phyloP scores from a whole-genome alignment of 2,329 filamentous ascomycete genomes.

The Curvularia spicifera region DNA sequence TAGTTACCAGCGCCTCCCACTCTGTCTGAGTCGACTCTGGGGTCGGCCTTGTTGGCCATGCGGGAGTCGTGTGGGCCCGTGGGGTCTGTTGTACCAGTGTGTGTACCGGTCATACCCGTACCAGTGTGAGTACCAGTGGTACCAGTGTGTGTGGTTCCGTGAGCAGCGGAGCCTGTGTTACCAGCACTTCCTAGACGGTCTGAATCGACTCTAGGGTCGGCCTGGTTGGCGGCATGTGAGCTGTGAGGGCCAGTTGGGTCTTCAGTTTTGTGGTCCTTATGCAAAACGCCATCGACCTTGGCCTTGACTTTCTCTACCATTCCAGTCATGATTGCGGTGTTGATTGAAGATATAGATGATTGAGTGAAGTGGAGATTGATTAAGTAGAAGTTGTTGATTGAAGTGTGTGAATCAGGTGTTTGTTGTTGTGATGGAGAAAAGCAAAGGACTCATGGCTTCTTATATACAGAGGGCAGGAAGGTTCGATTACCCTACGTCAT shows the following conservation, averaged over 20 bases:
- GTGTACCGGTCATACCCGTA: no score
- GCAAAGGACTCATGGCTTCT: conserved; percentile 12
- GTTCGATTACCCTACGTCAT: conserved; percentile 29
- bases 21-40: conserved; percentile 29
- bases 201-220: conserved; percentile 43
- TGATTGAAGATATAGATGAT: conserved; percentile 5
- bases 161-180: conserved; percentile 24
- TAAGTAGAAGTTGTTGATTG: conserved; percentile 3
- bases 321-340: conserved; percentile 35
- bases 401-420: conserved; percentile 9
- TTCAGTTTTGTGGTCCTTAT: conserved; percentile 32
- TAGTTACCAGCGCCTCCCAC: conserved; percentile 6
- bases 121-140: conserved; percentile 9
- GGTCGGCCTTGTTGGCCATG: conserved; percentile 36
- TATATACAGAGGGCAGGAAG: conserved; percentile 29
- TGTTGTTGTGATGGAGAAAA: conserved; percentile 16
- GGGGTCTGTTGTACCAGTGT: no score
- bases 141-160: conserved; percentile 11
- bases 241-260: conserved; percentile 45
- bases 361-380: not conserved
- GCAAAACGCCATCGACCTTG: conserved; percentile 48
- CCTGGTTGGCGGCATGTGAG: conserved; percentile 33
- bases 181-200: no score
- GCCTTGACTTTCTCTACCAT: conserved; percentile 48
- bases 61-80: conserved; percentile 44